Conservation (phyloP, 1,284 basidiomycete species). For the Schizophyllum commune region DNA sequence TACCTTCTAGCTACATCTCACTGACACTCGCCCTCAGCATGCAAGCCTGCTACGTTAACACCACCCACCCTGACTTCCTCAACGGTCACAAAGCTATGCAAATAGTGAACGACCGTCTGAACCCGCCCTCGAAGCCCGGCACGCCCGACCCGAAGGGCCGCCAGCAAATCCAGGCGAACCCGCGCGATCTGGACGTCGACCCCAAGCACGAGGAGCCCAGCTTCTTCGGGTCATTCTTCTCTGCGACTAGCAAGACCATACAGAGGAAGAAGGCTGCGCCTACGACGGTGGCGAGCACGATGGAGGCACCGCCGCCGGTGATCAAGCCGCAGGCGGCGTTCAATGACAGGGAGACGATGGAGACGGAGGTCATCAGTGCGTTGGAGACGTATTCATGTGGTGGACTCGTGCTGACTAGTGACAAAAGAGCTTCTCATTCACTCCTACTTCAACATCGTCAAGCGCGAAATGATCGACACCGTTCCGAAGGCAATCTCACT, state of each 20-base stretch:
- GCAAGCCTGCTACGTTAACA: slow-evolving; percentile 98
- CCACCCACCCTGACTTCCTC: slow-evolving; percentile 98
- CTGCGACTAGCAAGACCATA: slow-evolving; percentile 36
- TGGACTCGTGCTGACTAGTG: slow-evolving; percentile 1
- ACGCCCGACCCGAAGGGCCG: slow-evolving; percentile 26
- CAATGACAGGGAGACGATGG: slow-evolving; percentile 94
- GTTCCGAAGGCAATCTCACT: slow-evolving; percentile 95
- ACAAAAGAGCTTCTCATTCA: slow-evolving; percentile 76
- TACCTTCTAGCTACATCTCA: background rate
- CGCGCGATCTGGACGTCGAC: slow-evolving; percentile 90
- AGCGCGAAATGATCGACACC: slow-evolving; percentile 99
- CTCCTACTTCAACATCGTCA: slow-evolving; percentile 96
- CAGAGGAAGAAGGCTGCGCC: slow-evolving; percentile 47
- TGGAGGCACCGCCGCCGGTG: slow-evolving; percentile 88
- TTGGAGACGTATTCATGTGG: slow-evolving; percentile 22
- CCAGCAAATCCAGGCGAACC: slow-evolving; percentile 36
- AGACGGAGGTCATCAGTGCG: slow-evolving; percentile 99
- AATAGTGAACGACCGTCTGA: slow-evolving; percentile 81
- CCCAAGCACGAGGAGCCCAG: slow-evolving; percentile 81
- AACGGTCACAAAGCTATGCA: slow-evolving; percentile 95
- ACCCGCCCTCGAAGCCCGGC: slow-evolving; percentile 51
- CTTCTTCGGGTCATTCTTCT: slow-evolving; percentile 96
- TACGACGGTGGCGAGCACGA: slow-evolving; percentile 46
- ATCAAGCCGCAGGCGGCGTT: slow-evolving; percentile 92
- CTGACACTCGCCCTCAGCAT: slow-evolving; percentile 43